Percentiles rank a stretch among this genome's conserved stretches.
Conservation (phyloP, 345 rosid species). For the Corchorus capsularis region DNA sequence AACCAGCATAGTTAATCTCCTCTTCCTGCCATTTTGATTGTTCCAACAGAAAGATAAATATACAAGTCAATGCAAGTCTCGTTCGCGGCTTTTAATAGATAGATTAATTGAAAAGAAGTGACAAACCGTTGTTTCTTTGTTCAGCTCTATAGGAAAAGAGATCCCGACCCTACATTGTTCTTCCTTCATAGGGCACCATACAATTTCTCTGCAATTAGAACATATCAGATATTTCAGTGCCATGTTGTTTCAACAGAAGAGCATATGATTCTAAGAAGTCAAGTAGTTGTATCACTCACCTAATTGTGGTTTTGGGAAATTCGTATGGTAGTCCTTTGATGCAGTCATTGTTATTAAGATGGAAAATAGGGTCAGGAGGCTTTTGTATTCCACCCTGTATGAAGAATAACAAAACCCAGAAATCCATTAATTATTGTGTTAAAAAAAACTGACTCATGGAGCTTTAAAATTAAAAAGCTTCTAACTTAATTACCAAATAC, state of each 20-base stretch:
- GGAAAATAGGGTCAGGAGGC: conserved; percentile 67
- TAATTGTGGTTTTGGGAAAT: conserved; percentile 62
- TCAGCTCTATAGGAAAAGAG: conserved; percentile 88
- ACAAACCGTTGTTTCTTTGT: conserved; percentile 76
- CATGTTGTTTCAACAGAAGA: neutral
- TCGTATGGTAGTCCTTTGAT: conserved; percentile 85
- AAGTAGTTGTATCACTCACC: conserved; percentile 34
- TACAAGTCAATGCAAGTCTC: neutral
- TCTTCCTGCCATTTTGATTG: conserved; percentile 55
- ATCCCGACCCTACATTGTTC: conserved; percentile 89
- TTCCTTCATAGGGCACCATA: conserved; percentile 87
- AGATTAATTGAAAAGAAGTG: conserved; percentile 22
- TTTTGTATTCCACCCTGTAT: conserved; percentile 79
- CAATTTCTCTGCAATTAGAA: conserved; percentile 63
- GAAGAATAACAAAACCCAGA: conserved; percentile 8
- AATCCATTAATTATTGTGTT: neutral
- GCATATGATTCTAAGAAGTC: neutral
- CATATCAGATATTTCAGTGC: neutral
- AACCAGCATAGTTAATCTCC: conserved; percentile 75
- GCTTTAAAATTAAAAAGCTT: conserved; percentile 6
- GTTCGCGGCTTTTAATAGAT: conserved; percentile 8
- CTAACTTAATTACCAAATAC: conserved; percentile 67
- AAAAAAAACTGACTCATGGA: neutral
- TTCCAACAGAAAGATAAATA: conserved; percentile 8
- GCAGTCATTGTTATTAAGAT: conserved; percentile 58